Evolutionary conservation across 2,329 filamentous ascomycete genomes (phyloP).

Genomic region (Epichloe typhina): DNA sequence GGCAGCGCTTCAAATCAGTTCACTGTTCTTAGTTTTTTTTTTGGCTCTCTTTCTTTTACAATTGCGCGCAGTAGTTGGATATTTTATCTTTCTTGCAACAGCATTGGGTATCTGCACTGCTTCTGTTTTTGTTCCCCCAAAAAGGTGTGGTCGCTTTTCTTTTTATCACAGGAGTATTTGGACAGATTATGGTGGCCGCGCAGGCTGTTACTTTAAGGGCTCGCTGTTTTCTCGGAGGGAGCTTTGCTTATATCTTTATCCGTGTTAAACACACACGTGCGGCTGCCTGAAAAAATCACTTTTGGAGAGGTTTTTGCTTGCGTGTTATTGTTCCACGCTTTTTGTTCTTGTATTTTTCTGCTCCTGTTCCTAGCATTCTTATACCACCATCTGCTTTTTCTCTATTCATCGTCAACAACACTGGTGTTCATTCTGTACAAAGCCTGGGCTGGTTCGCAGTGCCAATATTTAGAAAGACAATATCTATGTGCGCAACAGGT

Average conservation of each 20-base stretch:
- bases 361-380: background rate
- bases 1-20: constrained; percentile 5
- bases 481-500: background rate
- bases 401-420: background rate
- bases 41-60: constrained; percentile 5
- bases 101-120: constrained; percentile 1
- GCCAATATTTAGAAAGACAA: background rate
- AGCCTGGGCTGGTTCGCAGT: background rate
- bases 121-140: background rate
- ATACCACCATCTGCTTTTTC: background rate
- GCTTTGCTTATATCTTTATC: background rate
- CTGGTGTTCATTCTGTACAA: background rate
- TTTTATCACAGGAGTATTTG: background rate
- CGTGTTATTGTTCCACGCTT: background rate
- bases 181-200: background rate
- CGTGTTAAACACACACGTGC: background rate
- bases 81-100: background rate
- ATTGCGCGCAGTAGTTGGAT: background rate
- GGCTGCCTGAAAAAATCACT: constrained; percentile 1
- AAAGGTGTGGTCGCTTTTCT: background rate
- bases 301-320: background rate
- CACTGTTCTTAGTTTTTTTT: constrained; percentile 8
- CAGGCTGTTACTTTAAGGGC: background rate
- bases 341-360: background rate
- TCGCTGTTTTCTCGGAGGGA: background rate